These are phyloP conservation scores for Linum lewisii DNA, from an alignment of 345 rosid species.

Conservation along the genomic window DNA sequence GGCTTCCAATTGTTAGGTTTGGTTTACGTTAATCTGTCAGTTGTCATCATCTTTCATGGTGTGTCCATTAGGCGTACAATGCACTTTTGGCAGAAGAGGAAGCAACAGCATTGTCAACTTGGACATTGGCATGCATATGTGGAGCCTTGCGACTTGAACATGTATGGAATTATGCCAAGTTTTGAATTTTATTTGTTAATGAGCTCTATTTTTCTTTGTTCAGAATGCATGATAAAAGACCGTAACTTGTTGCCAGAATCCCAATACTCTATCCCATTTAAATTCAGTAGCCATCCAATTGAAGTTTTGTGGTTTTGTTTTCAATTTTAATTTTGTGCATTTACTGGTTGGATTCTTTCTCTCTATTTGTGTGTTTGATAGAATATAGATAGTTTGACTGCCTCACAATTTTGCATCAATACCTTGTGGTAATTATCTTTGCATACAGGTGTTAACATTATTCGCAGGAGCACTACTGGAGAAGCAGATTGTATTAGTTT, in stretches of 20 bases:
- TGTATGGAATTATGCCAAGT: constrained; percentile 23
- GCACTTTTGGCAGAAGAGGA: constrained; percentile 86
- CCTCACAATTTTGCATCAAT: neutral
- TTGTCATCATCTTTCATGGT: constrained; percentile 11
- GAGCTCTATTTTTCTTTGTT: neutral
- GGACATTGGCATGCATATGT: constrained; percentile 88
- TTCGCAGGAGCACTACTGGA: constrained; percentile 81
- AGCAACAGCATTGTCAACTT: constrained; percentile 69
- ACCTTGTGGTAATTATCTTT: constrained; percentile 10
- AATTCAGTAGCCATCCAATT: neutral
- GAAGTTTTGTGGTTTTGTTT: neutral
- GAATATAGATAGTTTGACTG: neutral
- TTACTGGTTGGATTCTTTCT: neutral
- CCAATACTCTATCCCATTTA: neutral
- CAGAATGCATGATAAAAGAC: neutral
- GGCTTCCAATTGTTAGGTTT: neutral
- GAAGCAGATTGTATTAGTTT: constrained; percentile 78
- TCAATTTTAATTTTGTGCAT: neutral
- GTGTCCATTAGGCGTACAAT: constrained; percentile 48
- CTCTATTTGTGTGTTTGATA: neutral
- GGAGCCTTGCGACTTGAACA: constrained; percentile 87
- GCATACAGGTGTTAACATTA: constrained; percentile 59
- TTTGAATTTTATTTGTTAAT: neutral
- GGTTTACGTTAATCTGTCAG: constrained; percentile 6
- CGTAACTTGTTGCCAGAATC: constrained; percentile 1